These are phyloP conservation scores for Dalbergia cultrata DNA, from an alignment of 306 rosid genomes.

Conservation along the genomic window DNA sequence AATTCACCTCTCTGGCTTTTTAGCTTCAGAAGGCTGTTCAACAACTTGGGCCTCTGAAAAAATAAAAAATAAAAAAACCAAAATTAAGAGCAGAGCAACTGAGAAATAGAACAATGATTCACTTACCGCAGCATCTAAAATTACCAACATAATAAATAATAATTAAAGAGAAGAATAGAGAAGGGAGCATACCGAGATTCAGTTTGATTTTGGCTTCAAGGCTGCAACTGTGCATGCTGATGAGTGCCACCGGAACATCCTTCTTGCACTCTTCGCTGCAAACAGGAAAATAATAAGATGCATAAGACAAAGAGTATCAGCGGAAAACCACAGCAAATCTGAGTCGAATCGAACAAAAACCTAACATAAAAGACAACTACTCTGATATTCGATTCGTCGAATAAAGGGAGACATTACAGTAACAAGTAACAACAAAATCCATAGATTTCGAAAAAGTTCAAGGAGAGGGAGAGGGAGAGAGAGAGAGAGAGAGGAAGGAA, in stretches of 20 bases:
- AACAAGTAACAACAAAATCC: too few species aligned
- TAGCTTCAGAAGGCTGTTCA: constrained; percentile 61
- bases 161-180: not conserved
- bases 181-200: constrained; percentile 60
- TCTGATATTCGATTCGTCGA: too few species aligned
- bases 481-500: not conserved
- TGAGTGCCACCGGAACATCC: constrained; percentile 80
- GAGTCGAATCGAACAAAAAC: too few species aligned
- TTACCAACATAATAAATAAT: too few species aligned
- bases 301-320: not conserved
- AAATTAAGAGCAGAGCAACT: not conserved
- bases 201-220: constrained; percentile 84
- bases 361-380: too few species aligned
- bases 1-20: constrained; percentile 66
- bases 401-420: too few species aligned
- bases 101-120: not conserved
- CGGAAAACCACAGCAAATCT: too few species aligned
- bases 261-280: constrained; percentile 82
- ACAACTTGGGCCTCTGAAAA: constrained; percentile 74
- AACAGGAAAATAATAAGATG: not conserved
- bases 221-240: constrained; percentile 83
- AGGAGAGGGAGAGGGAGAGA: not conserved
- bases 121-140: not conserved
- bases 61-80: not conserved
- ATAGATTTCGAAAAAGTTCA: too few species aligned